phyloP scores from a whole-genome alignment of 2,329 filamentous ascomycete species.

The Achaetomium macrosporum region DNA sequence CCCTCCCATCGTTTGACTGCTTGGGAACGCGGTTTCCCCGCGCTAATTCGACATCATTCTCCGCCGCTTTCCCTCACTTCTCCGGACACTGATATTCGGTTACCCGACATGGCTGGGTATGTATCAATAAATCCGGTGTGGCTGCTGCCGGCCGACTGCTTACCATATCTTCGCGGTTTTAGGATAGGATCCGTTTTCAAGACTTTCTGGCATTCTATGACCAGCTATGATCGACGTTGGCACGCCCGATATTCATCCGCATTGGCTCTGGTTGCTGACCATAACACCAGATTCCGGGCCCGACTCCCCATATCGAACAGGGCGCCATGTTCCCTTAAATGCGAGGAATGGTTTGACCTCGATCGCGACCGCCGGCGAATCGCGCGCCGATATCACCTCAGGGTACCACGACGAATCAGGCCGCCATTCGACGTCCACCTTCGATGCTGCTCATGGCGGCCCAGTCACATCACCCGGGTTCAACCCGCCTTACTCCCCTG shows the following conservation, averaged over 20 bases:
- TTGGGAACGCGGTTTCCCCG: not conserved
- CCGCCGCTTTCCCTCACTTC: not conserved
- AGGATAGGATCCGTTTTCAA: slow-evolving; percentile 70
- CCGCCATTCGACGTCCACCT: slow-evolving; percentile 45
- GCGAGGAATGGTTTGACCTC: slow-evolving; percentile 71
- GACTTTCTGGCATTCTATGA: slow-evolving; percentile 93
- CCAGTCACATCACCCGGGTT: slow-evolving; percentile 50
- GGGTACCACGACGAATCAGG: slow-evolving; percentile 70
- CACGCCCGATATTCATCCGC: slow-evolving; percentile 17
- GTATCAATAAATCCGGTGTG: slow-evolving; percentile 4
- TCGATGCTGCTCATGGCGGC: slow-evolving; percentile 56
- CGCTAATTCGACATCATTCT: not conserved
- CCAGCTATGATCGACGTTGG: slow-evolving; percentile 63
- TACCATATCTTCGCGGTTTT: slow-evolving; percentile 17
- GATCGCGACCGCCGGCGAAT: slow-evolving; percentile 83
- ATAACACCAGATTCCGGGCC: slow-evolving; percentile 68
- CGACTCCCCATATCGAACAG: slow-evolving; percentile 89
- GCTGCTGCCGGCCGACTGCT: slow-evolving; percentile 16
- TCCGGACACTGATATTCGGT: not conserved
- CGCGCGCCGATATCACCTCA: slow-evolving; percentile 73
- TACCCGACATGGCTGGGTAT: slow-evolving; percentile 17
- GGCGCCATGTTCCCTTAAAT: slow-evolving; percentile 81
- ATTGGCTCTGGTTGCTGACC: slow-evolving; percentile 17
- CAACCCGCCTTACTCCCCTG: slow-evolving; percentile 77
- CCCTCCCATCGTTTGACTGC: not conserved